Evolutionary conservation across 495 filamentous ascomycete genomes (phyloP), one percentile per base, ranked within the genome.

Genomic region (Penicillium roqueforti): DNA sequence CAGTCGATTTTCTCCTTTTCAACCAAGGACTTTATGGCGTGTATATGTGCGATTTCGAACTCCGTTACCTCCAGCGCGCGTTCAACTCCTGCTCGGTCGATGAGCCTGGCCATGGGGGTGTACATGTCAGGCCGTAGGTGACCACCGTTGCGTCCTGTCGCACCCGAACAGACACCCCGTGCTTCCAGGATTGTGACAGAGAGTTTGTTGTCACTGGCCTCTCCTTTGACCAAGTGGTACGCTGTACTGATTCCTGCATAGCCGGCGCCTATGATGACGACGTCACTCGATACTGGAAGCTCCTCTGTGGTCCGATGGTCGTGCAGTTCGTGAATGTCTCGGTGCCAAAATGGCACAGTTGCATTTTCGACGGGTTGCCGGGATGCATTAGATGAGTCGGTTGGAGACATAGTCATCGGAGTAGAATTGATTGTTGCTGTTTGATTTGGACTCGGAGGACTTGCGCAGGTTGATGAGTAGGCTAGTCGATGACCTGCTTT

Each of bases 181-280:
- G 72, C 70, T 28, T 76, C 72, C 25, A 75, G 40, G 19, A 75
- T 66, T 1, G 69, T 65, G 47, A 74, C 55, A 2, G 32, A 36
- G 65, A 63, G 13, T 57, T 52, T 7, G n/a, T 42, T 9, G 45
- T 36, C 32, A 14, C 32, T 46, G 4, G 34, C 50, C 19, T 50
- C 34, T 23, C 56, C 59, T 14, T 67, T 63, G 6, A 86, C 71
- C 0, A 89, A 71, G 42, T 83, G 77, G 69, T 79, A 84, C 6
- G 87, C 84, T 4, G 83, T 72, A 6, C 76, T 69, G 0, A 83
- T 74, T 14, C 87, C 87, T 7, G 83, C 86, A 54, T 87, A 87
- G 4, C 87, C 87, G 45, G 81, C 83, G 26, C 87, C 87, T 47
- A 89, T 79, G 32, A 89, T 82, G 14, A 89, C 76, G n/a, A 79